Evolutionary conservation across 257 asterid genomes (phyloP), one percentile per base, ranked within the genome.

Genomic region (Buddleja alternifolia): DNA sequence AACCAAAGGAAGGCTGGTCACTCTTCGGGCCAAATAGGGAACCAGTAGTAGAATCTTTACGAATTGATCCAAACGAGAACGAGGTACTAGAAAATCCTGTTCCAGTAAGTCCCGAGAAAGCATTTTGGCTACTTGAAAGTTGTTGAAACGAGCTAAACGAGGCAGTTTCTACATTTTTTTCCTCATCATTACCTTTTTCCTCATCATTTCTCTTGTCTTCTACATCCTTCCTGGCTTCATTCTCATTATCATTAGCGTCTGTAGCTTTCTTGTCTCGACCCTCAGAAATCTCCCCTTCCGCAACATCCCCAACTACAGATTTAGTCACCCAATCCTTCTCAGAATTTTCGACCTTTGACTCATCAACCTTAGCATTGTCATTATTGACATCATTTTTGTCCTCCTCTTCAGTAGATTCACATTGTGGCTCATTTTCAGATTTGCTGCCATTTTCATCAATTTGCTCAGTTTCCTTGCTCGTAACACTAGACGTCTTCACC

Each of bases 71-170:
- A 69, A 93, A 93, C 34, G 97, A 85, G 81, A 93, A 93, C 9
- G 88, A 58, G 19, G 93, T 64, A 58, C 73, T 66, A 42, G 97
- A 82, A 74, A 93, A 93, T 51, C 99, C 99, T 16, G 97, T 80
- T 66, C 96, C 97, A 37, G 91, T 59, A 57, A 93, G 67, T 48
- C 97, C 97, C 19, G 95, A 90, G 78, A 93, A 93, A 60, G 99
- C 97, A 64, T 89, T 93, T 75, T 84, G 97, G 78, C 72, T 79
- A 66, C 96, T 87, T 9, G 97, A 90, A 46, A 87, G 90, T 53
- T 83, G 90, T 42, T 73, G 88, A 73, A 93, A 93, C 20, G 96
- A 93, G 81, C 90, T 82, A 70, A 93, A 88, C 20, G 89, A 69
- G 69, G 81, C 77, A 56, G 84, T 41, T 61, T 85, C 92, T 10